Evolutionary conservation across 306 rosid genomes (phyloP), one percentile per base, ranked within the genome.

Genomic region (Casuarina cunninghamiana): DNA sequence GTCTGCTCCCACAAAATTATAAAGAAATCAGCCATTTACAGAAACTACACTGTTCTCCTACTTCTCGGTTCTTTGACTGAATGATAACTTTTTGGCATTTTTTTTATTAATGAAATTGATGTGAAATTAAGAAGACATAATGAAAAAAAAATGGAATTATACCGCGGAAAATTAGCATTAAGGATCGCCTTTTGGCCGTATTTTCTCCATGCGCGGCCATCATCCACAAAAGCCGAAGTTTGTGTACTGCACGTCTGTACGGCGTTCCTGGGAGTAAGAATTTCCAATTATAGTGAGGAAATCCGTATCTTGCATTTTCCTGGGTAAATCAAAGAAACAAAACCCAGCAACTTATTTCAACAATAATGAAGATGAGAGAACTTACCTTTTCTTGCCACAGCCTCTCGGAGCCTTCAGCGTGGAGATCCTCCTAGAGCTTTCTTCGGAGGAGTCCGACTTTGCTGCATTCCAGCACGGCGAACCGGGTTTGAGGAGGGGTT

Each of bases 191-290:
- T 92, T 71, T 92, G 92, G 26, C 97, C 97, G 19, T 92, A 92
- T 53, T 89, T 90, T 74, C 97, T 92, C 96, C 97, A 90, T 6
- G 86, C 86, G 72, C 86, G 84, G 2, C 97, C 92, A 73, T 90
- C 97, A 19, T 87, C 86, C 0, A 10, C 50, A 67, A 80, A 83
- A 57, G 58, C 6, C 6, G 78, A 76, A 16, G 89, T 75, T 0
- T 84, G 88, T 45, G 60, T 80, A 73, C 63, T 88, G 90, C 84
- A 75, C 42, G 87, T 17, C 16, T 83, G 77, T 38, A 73, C 43
- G 49, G 73, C 74, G 80, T 76, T 90, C 70, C 97, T 92, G 88
- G n/a, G n/a, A n/a, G n/a, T n/a, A n/a, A n/a, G n/a, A n/a, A n/a
- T n/a, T n/a, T 26, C 0, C 74, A 60, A 78, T 55, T 16, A 75